phyloP scores from a whole-genome alignment of 768 basidiomycete genomes.

The Polyporus arcularius region DNA sequence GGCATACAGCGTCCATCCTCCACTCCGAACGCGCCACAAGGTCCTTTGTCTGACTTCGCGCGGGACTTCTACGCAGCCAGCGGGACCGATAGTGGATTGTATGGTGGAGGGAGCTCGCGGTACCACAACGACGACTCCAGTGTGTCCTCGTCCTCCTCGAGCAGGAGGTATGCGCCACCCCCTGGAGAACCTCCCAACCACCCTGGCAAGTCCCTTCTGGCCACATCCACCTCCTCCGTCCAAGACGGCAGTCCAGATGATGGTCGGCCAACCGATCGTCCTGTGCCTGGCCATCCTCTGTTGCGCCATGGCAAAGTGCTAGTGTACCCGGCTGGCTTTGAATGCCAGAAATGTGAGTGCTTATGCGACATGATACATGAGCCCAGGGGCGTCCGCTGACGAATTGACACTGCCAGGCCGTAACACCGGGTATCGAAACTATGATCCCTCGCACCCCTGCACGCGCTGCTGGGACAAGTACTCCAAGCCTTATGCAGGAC shows the following conservation, averaged over 20 bases:
- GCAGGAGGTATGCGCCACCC: slow-evolving; percentile 33
- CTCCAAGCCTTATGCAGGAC: slow-evolving; percentile 59
- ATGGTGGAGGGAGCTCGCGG: slow-evolving; percentile 17
- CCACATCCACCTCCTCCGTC: neutral
- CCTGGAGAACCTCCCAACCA: slow-evolving; percentile 21
- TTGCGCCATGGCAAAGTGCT: slow-evolving; percentile 61
- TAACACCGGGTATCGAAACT: slow-evolving; percentile 74
- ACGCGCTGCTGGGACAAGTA: slow-evolving; percentile 75
- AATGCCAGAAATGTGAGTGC: slow-evolving; percentile 67
- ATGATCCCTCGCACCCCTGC: slow-evolving; percentile 69
- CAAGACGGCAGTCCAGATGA: slow-evolving; percentile 41
- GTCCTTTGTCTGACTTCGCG: slow-evolving; percentile 55
- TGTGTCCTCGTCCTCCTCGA: slow-evolving; percentile 14
- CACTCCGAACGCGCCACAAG: slow-evolving; percentile 8
- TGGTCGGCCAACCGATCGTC: slow-evolving; percentile 61
- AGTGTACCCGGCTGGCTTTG: slow-evolving; percentile 65
- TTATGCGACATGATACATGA: neutral
- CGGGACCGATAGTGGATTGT: slow-evolving; percentile 20
- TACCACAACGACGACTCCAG: slow-evolving; percentile 1
- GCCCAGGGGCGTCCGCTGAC: neutral
- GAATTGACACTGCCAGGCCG: slow-evolving; percentile 44
- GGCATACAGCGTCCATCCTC: slow-evolving; percentile 15
- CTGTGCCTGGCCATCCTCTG: slow-evolving; percentile 68
- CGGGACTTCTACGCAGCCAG: slow-evolving; percentile 63
- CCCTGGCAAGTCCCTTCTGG: neutral